phyloP scores from a whole-genome alignment of 768 basidiomycete genomes.

The Tulasnella sp. region DNA sequence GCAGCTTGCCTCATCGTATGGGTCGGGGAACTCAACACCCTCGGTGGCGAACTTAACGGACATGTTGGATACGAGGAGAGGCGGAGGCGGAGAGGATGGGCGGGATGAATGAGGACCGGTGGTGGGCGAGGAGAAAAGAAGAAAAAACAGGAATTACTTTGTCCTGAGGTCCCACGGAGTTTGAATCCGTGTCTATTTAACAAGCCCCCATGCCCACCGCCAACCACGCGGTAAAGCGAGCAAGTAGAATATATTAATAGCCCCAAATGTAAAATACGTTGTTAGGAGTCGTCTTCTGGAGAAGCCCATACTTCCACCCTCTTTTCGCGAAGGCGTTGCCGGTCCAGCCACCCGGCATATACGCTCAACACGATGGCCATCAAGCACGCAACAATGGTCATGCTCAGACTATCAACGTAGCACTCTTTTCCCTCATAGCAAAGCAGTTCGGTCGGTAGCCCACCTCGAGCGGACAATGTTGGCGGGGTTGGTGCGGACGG shows the following conservation, averaged over 20 bases:
- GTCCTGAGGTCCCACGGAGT: not conserved
- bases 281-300: not conserved
- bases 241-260: not conserved
- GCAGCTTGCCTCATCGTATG: not conserved
- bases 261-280: not conserved
- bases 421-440: constrained; percentile 30
- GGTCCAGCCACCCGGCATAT: constrained; percentile 27
- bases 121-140: not conserved
- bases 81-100: not conserved
- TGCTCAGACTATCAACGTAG: constrained; percentile 31
- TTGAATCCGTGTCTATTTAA: not conserved
- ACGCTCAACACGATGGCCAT: constrained; percentile 29
- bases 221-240: not conserved
- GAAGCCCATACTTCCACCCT: not conserved
- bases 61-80: not conserved
- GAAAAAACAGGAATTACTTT: not conserved
- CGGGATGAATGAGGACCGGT: not conserved
- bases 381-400: constrained; percentile 32
- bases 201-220: not conserved
- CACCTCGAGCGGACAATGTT: not conserved
- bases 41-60: not conserved
- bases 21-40: not conserved
- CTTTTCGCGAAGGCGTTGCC: not conserved
- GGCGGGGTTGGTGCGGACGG: not conserved
- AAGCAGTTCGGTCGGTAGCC: constrained; percentile 26